These are phyloP conservation scores for Boletus mariae DNA, from an alignment of 1,284 basidiomycete species.

Conservation along the genomic window DNA sequence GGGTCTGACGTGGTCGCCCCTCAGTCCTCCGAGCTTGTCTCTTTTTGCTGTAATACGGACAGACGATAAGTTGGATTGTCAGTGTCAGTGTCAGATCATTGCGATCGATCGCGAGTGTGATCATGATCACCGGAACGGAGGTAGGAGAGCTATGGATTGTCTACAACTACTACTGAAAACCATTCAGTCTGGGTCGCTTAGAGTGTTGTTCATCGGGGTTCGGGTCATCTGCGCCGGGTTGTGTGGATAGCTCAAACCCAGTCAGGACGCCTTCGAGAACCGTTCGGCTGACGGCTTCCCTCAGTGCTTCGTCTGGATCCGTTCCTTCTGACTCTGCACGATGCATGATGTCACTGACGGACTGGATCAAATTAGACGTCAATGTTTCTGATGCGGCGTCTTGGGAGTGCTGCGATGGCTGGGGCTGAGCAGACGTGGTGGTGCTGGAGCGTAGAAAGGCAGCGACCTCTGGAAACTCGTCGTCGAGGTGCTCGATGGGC, in stretches of 20 bases:
- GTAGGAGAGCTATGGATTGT: background rate
- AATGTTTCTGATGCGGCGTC: constrained; percentile 66
- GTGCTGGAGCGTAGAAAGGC: constrained; percentile 55
- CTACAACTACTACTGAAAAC: constrained; percentile 9
- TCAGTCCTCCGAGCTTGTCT: constrained; percentile 16
- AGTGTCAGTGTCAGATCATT: constrained; percentile 25
- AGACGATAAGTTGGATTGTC: background rate
- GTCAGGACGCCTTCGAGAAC: constrained; percentile 60
- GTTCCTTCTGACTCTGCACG: constrained; percentile 60
- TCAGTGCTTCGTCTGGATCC: constrained; percentile 58
- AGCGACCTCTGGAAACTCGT: constrained; percentile 80
- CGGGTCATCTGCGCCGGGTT: constrained; percentile 12
- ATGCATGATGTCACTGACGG: constrained; percentile 64
- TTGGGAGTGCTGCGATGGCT: constrained; percentile 65
- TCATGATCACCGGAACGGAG: constrained; percentile 35
- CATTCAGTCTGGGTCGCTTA: constrained; percentile 31
- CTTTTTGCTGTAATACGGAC: background rate
- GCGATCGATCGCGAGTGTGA: constrained; percentile 33
- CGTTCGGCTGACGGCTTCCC: constrained; percentile 52
- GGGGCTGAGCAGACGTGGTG: constrained; percentile 16
- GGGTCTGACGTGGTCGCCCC: constrained; percentile 16
- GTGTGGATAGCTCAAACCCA: constrained; percentile 50
- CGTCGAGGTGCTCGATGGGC: constrained; percentile 72
- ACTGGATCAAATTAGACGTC: constrained; percentile 64
- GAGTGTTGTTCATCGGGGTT: constrained; percentile 16